Base-by-base conservation (phyloP, 768 basidiomycete species). In the Coprinopsis cinerea region DNA sequence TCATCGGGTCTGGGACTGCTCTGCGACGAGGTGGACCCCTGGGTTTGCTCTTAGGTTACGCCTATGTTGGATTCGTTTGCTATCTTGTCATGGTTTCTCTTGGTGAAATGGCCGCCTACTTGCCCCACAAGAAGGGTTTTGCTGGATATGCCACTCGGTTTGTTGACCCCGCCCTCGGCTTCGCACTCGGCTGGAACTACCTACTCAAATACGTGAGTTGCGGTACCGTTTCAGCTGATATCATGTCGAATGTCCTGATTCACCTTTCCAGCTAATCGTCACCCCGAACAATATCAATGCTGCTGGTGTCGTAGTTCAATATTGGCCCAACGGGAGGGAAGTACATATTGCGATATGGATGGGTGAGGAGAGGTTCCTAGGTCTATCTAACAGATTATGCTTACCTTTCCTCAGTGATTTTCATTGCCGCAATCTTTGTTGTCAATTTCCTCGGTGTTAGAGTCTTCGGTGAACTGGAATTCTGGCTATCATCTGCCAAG, bases 401-500 rank as follows among this genome's bases (percentile, higher is more conserved):
- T 40, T 51, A 48, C 48, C 43, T 37, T 30, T 30, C 18, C 25
- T 11, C 55, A 77, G 78, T 74, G 20, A 73, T 83, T 45, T 82
- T 83, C 60, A 83, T 83, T 53, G 61, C 60, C 17, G 14, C 49
- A 81, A 77, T 83, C 48, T 75, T 79, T 52, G 13, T 68, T 17
- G 58, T 83, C 54, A 85, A 85, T 61, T 60, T 83, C 13, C 68
- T 84, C 35, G 82, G 82, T 36, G 76, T 86, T 18, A 75, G 78
- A 1, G 73, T 83, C 4, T 86, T 85, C 51, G 82, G 83, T 45
- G 83, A 87, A 59, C 66, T 85, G n/a, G 82, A 85, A 59, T 85
- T 85, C 64, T 85, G 82, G 82, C 76, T 78, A 57, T 83, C 81
- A 49, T 76, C 78, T 48, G 72, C 89, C 62, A 88, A 89, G 63